These are phyloP conservation scores for Pseudophaeomoniella oleicola DNA, from an alignment of 2,329 filamentous ascomycete genomes.

Conservation along the genomic window DNA sequence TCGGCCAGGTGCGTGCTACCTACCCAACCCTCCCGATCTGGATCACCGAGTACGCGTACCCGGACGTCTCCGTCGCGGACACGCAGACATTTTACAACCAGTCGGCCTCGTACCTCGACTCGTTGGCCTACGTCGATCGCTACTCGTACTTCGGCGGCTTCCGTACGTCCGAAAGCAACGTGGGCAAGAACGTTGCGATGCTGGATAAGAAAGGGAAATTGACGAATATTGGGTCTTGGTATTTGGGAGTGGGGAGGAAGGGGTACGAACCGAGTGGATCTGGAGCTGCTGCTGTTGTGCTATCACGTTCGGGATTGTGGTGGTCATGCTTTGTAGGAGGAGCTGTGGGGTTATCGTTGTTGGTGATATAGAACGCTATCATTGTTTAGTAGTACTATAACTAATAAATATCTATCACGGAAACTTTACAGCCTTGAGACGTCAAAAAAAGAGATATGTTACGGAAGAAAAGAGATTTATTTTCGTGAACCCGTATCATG, in stretches of 20 bases:
- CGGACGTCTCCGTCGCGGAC: slow-evolving; percentile 37
- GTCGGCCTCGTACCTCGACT: slow-evolving; percentile 52
- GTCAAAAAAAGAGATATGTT: too few relatives aligned
- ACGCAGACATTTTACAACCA: slow-evolving; percentile 56
- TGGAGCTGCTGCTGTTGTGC: too few relatives aligned
- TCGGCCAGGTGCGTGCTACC: slow-evolving; percentile 16
- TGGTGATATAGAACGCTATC: too few relatives aligned
- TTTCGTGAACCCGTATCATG: too few relatives aligned
- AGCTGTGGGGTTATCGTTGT: too few relatives aligned
- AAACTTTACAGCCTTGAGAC: too few relatives aligned
- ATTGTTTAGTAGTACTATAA: too few relatives aligned
- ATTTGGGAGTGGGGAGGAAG: slow-evolving; percentile 51
- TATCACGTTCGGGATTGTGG: too few relatives aligned
- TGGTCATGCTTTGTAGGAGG: too few relatives aligned
- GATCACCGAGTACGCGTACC: slow-evolving; percentile 63
- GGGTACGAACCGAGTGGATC: slow-evolving; percentile 12
- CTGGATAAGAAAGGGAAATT: slow-evolving; percentile 52
- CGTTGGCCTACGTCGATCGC: slow-evolving; percentile 29
- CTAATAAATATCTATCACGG: too few relatives aligned
- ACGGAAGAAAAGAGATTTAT: too few relatives aligned
- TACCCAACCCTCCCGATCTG: slow-evolving; percentile 49
- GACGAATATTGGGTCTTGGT: slow-evolving; percentile 65
- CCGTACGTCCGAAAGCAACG: slow-evolving; percentile 53
- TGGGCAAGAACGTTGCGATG: slow-evolving; percentile 59
- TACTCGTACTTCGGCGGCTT: slow-evolving; percentile 71